Conservation (phyloP, 306 rosid genomes). For the Citrullus colocynthis region DNA sequence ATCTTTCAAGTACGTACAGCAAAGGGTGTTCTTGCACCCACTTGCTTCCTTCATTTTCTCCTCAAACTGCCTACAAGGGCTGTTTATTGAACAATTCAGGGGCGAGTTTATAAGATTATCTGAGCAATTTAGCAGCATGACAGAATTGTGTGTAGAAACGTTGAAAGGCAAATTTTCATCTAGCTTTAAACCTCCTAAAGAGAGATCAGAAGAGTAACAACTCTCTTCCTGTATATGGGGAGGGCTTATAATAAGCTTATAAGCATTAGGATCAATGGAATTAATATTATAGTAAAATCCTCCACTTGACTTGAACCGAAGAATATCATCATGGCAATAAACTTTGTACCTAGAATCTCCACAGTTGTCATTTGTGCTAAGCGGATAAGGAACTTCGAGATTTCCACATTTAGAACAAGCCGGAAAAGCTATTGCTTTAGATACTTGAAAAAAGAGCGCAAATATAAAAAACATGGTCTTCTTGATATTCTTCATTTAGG, state of each 20-base stretch:
- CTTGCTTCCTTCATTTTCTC: slow-evolving; percentile 28
- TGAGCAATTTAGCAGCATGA: slow-evolving; percentile 57
- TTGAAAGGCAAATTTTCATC: slow-evolving; percentile 61
- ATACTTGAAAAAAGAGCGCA: slow-evolving; percentile 16
- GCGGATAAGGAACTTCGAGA: slow-evolving; percentile 59
- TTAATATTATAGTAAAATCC: slow-evolving; percentile 54
- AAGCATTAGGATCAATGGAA: slow-evolving; percentile 26
- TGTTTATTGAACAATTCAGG: slow-evolving; percentile 51
- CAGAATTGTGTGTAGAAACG: slow-evolving; percentile 57
- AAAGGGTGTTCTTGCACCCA: slow-evolving; percentile 47
- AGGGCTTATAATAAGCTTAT: slow-evolving; percentile 46
- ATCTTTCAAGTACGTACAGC: slow-evolving; percentile 70
- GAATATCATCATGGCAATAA: slow-evolving; percentile 36
- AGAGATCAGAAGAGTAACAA: slow-evolving; percentile 58
- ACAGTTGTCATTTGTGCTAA: slow-evolving; percentile 48
- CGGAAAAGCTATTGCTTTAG: slow-evolving; percentile 16
- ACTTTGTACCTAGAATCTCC: slow-evolving; percentile 57
- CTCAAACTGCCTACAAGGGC: slow-evolving; percentile 62
- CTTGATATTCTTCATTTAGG: slow-evolving; percentile 9
- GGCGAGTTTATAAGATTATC: slow-evolving; percentile 45
- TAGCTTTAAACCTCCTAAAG: slow-evolving; percentile 34
- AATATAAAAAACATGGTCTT: slow-evolving; percentile 21
- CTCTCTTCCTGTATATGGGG: slow-evolving; percentile 24
- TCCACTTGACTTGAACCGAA: slow-evolving; percentile 50
- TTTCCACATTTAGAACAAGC: slow-evolving; percentile 55